Base-by-base conservation (phyloP, 2,329 filamentous ascomycete genomes). In the Penicillium thymicola region DNA sequence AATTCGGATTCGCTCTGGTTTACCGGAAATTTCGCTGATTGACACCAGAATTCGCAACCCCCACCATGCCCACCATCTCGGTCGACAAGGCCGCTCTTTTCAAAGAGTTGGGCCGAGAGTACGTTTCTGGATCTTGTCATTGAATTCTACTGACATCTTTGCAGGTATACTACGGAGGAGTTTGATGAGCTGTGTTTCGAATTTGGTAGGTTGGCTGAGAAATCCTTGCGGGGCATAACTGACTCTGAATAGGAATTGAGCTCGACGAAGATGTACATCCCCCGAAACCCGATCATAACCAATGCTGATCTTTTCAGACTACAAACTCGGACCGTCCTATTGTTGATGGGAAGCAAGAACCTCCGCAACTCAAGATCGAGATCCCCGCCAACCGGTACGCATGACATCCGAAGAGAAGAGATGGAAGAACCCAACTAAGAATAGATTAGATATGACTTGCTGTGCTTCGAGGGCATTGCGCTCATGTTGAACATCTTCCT, bases 141-240 rank as follows among this genome's bases (percentile, higher is more conserved):
- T 51, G 40, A 36, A 45, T 16, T 36, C 3, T 27, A 25, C 28
- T 51, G 8, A 51, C 41, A 13, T 34, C 56, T 51, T 25, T 32
- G 40, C 58, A 92, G 89, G 65, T 93, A 90, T 76, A 96, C 93
- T 54, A 94, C 90, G 62, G 86, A 96, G 69, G 90, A 96, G 71
- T 99, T 99, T 72, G 94, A 99, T 76, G 89, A 96, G 72, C 82
- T 99, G 67, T 97, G 94, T 78, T 99, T 99, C 83, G 93, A 99
- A 70, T 99, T 96, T 72, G 92, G 92, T 79, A 74, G 62, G 75
- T 72, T 52, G 57, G 28, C 46, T 28, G 52, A 50, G 55, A 53
- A 57, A 51, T 51, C 53, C 55, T 21, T 51, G 63, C 63, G 63
- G 67, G 67, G 64, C 55, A 62, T 60, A 57, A 64, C 71, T 77